A percentile compares a stretch with the other conserved stretches of the same genome.
Conservation (phyloP, 2,329 filamentous ascomycete species). For the Cladosporium sp. region DNA sequence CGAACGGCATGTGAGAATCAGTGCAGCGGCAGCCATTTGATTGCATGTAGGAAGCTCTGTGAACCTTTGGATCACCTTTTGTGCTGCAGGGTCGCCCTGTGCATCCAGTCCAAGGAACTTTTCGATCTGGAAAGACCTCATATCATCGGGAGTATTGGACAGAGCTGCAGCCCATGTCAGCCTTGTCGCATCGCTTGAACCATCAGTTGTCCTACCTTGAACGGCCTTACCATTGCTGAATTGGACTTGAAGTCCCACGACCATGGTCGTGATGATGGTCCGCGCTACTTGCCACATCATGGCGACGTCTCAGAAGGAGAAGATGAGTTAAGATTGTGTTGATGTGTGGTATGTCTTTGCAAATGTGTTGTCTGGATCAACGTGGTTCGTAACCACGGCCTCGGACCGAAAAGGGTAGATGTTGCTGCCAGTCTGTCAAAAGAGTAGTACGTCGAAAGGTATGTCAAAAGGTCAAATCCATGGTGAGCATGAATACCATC, state of each 20-base stretch:
- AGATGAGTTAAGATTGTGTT: neutral
- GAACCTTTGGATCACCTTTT: constrained; percentile 38
- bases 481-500: neutral
- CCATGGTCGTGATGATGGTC: neutral
- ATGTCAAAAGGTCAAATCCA: neutral
- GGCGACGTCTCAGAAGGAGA: neutral
- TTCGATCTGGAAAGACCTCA: neutral
- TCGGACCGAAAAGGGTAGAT: neutral
- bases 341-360: neutral
- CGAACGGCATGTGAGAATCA: constrained; percentile 52
- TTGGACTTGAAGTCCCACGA: neutral
- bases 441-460: neutral
- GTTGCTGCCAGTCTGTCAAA: neutral
- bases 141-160: neutral
- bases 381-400: too few relatives aligned
- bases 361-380: too few relatives aligned
- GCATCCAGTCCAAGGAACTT: neutral
- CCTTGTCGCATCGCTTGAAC: neutral
- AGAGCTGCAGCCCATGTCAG: neutral
- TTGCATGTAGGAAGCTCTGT: constrained; percentile 48
- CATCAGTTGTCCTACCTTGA: neutral
- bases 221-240: neutral
- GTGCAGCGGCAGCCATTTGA: constrained; percentile 47
- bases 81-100: constrained; percentile 1
- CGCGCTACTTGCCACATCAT: neutral